Percentiles rank a stretch among this genome's conserved stretches.
Evolutionary conservation across 2,329 filamentous ascomycete species (phyloP).

Genomic region (Volutella citrinella): DNA sequence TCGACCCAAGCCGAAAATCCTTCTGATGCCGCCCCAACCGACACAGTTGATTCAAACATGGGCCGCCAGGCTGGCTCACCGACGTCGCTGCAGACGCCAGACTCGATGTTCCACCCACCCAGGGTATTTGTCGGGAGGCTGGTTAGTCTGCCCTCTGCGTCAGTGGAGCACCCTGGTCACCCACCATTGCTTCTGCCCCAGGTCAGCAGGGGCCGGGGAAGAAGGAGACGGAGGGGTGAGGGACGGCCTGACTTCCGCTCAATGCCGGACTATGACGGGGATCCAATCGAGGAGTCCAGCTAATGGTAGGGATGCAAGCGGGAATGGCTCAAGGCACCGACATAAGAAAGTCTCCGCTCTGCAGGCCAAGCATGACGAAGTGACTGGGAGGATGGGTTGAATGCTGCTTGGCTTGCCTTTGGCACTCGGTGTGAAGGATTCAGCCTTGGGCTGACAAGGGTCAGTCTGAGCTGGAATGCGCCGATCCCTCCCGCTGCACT

Average conservation of each 20-base stretch:
- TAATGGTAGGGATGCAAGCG: constrained; percentile 4
- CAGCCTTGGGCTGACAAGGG: no score
- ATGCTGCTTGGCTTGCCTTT: no score
- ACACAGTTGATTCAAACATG: constrained; percentile 7
- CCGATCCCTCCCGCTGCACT: no score
- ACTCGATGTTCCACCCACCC: constrained; percentile 29
- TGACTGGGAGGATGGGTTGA: constrained; percentile 15
- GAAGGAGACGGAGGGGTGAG: constrained; percentile 17
- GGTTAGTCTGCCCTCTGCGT: constrained; percentile 9
- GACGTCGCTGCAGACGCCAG: constrained; percentile 12
- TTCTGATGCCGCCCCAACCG: constrained; percentile 5
- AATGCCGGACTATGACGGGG: constrained; percentile 30
- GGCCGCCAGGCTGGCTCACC: constrained; percentile 16
- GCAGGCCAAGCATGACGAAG: constrained; percentile 7
- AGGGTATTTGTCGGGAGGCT: constrained; percentile 31
- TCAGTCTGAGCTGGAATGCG: no score
- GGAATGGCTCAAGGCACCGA: constrained; percentile 1
- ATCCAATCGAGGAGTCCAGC: constrained; percentile 30
- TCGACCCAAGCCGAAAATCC: no score
- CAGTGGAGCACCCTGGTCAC: constrained; percentile 2
- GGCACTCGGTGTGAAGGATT: no score
- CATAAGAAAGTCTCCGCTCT: constrained; percentile 7
- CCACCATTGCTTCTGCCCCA: constrained; percentile 4
- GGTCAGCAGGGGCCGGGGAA: constrained; percentile 12
- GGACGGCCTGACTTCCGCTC: constrained; percentile 31